Evolutionary conservation across 2,329 filamentous ascomycete genomes (phyloP), one percentile per base, ranked within the genome.

Genomic region (Fusarium multiceps): DNA sequence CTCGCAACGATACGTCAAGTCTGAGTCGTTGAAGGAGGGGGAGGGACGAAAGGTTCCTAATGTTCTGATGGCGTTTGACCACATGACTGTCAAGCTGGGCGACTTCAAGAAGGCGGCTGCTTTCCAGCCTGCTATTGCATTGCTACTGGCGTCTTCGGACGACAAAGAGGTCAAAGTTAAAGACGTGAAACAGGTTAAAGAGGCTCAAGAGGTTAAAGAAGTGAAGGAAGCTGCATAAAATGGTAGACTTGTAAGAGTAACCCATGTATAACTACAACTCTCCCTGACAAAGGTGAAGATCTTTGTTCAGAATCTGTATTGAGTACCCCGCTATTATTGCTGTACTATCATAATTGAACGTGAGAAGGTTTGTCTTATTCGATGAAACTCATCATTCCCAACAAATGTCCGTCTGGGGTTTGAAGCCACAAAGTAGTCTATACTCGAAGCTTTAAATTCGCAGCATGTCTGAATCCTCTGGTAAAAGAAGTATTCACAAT

Each of bases 1-100:
- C 81, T 94, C 91, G 58, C 96, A 99, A 82, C 87, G 96, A 10
- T 99, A 99, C 79, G 91, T 93, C 74, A 95, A 95, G 80, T 63
- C 76, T 14, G 78, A 78, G 28, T 76, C 77, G 46, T 64, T 81
- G 59, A 71, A 74, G 23, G 46, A 71, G 23, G 65, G 69, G 9
- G 62, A 53, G 18, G 84, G 89, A 34, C 69, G 71, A 25, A 69
- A 63, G 64, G 64, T 72, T 56, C 79, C 80, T 63, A 76, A 79
- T 40, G 88, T 93, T 18, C 84, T 92, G 61, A 86, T 94, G 59
- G 92, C 90, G 3, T 93, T 93, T 78, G 93, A 96, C 76, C 89
- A 92, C 71, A 95, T 95, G 92, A 82, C 87, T 7, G 88, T 94
- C 42, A 89, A 85, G 77, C 81, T 94, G 30, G 88, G 89, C 11